Percentiles rank a stretch among this genome's conserved stretches.
Conservation (phyloP, 2,329 filamentous ascomycete species). For the Biscogniauxia marginata region DNA sequence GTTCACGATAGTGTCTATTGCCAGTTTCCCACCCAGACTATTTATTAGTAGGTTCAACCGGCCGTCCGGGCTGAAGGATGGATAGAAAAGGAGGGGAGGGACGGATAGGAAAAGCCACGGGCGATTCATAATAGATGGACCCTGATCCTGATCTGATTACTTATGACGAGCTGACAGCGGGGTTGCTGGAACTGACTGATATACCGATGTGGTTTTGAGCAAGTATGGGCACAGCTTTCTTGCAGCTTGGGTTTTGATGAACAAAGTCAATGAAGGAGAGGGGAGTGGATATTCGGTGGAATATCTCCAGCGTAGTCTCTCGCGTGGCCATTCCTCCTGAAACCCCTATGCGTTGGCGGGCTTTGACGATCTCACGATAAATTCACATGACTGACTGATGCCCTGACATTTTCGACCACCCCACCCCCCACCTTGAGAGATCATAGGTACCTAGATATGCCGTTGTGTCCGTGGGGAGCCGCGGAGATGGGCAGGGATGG, state of each 20-base stretch:
- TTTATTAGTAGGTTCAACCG: not conserved
- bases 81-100: not conserved
- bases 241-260: not conserved
- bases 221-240: not conserved
- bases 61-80: not conserved
- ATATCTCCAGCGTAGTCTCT: not conserved
- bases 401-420: slow-evolving; percentile 10
- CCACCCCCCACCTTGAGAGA: slow-evolving; percentile 19
- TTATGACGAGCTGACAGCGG: not conserved
- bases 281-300: slow-evolving; percentile 1
- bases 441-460: slow-evolving; percentile 11
- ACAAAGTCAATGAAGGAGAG: not conserved
- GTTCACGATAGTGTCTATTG: not conserved
- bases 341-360: slow-evolving; percentile 15
- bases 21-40: not conserved
- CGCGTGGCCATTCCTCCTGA: slow-evolving; percentile 10
- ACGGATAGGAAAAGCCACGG: not conserved
- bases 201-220: not conserved
- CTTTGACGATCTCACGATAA: slow-evolving; percentile 25
- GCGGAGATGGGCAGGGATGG: slow-evolving; percentile 22
- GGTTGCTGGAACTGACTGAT: not conserved
- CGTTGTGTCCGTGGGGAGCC: slow-evolving; percentile 17
- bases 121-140: not conserved
- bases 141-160: not conserved
- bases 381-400: slow-evolving; percentile 10